phyloP scores from a whole-genome alignment of 768 basidiomycete species.

The Dendrothele bispora region DNA sequence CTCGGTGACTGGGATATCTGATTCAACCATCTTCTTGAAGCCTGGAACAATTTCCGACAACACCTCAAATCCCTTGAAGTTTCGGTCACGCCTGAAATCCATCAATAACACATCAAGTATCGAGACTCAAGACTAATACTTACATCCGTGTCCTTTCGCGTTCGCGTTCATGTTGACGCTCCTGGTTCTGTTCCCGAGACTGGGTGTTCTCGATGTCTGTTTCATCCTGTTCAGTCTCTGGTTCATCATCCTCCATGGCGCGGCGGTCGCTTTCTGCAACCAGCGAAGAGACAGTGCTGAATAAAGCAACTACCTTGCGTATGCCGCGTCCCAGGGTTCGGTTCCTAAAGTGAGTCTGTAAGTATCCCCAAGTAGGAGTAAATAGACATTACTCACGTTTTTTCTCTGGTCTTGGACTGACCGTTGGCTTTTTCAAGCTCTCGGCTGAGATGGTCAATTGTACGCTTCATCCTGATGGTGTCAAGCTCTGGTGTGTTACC shows the following conservation, averaged over 20 bases:
- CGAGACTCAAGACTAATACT: background rate
- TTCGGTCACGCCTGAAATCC: background rate
- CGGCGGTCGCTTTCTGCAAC: background rate
- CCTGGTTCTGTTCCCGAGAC: background rate
- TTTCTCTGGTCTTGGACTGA: background rate
- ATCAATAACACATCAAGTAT: background rate
- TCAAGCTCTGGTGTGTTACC: background rate
- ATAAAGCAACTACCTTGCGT: background rate
- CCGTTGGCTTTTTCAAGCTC: background rate
- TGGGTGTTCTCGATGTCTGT: background rate
- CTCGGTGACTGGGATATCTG: background rate
- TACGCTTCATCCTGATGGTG: background rate
- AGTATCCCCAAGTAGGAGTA: background rate
- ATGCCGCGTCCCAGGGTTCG: background rate
- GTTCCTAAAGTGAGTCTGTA: too few species aligned
- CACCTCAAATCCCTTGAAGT: background rate
- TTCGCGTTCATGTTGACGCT: background rate
- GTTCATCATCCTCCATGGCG: background rate
- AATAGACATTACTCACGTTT: background rate
- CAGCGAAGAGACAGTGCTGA: background rate
- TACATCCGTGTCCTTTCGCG: background rate
- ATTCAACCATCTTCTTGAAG: background rate
- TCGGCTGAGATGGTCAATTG: background rate
- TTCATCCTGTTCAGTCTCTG: background rate
- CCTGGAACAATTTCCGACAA: background rate